A percentile compares a stretch with the other conserved stretches of the same genome.
phyloP scores from a whole-genome alignment of 208 protist genomes.

The Leishmania gerbilli region DNA sequence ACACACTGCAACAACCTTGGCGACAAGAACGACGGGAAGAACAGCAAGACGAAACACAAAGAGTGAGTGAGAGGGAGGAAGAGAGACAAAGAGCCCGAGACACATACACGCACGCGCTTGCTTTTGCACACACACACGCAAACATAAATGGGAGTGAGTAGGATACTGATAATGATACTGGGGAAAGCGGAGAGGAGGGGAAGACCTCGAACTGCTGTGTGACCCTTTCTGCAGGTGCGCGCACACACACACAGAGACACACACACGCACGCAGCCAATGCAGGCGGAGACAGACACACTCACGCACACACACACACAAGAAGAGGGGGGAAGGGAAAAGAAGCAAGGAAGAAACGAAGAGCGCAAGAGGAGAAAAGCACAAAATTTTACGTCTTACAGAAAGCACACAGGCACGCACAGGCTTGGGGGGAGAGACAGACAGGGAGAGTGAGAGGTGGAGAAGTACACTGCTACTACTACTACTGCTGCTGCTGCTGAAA shows the following conservation, averaged over 20 bases:
- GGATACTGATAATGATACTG: neutral
- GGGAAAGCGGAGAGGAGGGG: neutral
- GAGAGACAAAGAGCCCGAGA: neutral
- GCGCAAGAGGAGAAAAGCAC: conserved; percentile 7
- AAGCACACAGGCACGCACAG: neutral
- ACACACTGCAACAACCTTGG: neutral
- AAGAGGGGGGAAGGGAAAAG: neutral
- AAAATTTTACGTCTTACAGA: conserved; percentile 1
- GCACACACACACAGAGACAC: neutral
- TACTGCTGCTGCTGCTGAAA: neutral
- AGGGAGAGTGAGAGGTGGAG: conserved; percentile 2
- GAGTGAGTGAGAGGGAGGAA: neutral
- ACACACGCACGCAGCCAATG: neutral
- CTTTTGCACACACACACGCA: neutral
- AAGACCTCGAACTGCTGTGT: neutral
- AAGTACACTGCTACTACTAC: conserved; percentile 4
- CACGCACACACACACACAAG: neutral
- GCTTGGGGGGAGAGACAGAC: neutral
- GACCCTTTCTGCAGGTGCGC: neutral
- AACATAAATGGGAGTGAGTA: neutral
- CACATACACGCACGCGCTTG: neutral
- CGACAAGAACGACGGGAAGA: neutral
- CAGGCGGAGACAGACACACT: neutral
- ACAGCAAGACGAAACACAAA: neutral
- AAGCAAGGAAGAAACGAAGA: neutral